Evolutionary conservation across 1,284 basidiomycete genomes (phyloP).

Genomic region (Earliella scabrosa): DNA sequence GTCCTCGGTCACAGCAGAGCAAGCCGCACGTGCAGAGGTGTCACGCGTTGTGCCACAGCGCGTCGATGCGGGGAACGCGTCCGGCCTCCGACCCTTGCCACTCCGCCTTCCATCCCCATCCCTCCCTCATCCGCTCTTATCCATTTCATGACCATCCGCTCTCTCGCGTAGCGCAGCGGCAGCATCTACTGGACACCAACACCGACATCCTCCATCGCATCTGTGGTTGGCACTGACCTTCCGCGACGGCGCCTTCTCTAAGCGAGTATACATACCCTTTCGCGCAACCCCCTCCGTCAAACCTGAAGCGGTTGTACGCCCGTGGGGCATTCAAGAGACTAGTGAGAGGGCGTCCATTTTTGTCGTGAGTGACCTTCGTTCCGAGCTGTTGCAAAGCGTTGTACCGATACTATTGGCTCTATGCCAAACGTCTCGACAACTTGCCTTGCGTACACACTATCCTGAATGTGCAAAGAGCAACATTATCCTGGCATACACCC

Average conservation of each 20-base stretch:
- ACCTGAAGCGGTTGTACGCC: too few relatives aligned
- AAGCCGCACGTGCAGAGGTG: constrained; percentile 2
- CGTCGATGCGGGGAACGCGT: constrained; percentile 17
- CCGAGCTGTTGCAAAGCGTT: neutral
- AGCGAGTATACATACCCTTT: too few relatives aligned
- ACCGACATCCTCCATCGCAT: neutral
- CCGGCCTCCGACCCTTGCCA: neutral
- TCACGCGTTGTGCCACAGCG: constrained; percentile 19
- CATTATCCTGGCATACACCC: too few relatives aligned
- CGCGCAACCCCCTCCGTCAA: too few relatives aligned
- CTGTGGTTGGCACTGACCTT: too few relatives aligned
- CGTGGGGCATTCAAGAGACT: too few relatives aligned
- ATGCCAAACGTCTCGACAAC: too few relatives aligned
- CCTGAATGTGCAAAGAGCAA: too few relatives aligned
- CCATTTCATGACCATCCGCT: neutral
- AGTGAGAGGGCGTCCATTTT: too few relatives aligned
- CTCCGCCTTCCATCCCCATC: neutral
- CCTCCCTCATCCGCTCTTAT: neutral
- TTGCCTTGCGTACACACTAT: too few relatives aligned
- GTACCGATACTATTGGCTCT: neutral
- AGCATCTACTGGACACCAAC: too few relatives aligned
- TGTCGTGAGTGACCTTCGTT: neutral
- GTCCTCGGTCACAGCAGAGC: neutral
- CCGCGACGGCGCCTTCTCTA: too few relatives aligned
- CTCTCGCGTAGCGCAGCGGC: neutral